Conservation (phyloP, 116 monocot species). For the Cymodocea nodosa region DNA sequence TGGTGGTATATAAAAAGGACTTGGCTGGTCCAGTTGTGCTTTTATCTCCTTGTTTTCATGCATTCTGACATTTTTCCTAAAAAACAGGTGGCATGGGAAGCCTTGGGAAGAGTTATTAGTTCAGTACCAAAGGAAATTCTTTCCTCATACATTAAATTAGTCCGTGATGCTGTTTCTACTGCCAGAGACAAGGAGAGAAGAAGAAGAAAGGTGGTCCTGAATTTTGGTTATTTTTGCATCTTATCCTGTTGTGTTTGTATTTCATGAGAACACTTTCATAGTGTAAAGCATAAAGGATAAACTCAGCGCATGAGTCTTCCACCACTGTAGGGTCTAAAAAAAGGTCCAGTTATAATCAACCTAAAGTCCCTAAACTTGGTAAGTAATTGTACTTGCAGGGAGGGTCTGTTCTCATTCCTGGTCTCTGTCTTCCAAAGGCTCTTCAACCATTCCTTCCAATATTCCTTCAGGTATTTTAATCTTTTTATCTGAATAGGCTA, state of each 20-base stretch:
- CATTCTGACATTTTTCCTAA: constrained; percentile 2
- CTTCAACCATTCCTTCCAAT: constrained; percentile 94
- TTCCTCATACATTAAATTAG: constrained; percentile 69
- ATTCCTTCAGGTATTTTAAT: constrained; percentile 65
- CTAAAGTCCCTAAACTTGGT: no score
- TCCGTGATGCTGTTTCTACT: constrained; percentile 90
- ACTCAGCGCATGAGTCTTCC: no score
- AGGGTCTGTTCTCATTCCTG: constrained; percentile 70
- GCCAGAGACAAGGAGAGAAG: constrained; percentile 93
- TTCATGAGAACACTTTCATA: neutral
- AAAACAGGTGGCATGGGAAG: constrained; percentile 82
- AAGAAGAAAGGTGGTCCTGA: constrained; percentile 64
- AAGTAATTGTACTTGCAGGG: constrained; percentile 34
- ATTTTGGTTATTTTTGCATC: neutral
- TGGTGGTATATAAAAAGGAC: constrained; percentile 32
- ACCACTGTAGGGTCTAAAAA: no score
- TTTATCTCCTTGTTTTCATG: neutral
- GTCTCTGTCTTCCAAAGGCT: constrained; percentile 94
- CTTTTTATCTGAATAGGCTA: neutral
- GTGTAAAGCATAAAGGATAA: no score
- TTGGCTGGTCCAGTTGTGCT: neutral
- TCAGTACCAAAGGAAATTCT: constrained; percentile 85
- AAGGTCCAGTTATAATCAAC: no score
- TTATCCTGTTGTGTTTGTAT: neutral
- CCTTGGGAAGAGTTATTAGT: constrained; percentile 69